Evolutionary conservation across 371 early-diverging fungal genomes (phyloP).

Genomic region (Mucor lusitanicus): DNA sequence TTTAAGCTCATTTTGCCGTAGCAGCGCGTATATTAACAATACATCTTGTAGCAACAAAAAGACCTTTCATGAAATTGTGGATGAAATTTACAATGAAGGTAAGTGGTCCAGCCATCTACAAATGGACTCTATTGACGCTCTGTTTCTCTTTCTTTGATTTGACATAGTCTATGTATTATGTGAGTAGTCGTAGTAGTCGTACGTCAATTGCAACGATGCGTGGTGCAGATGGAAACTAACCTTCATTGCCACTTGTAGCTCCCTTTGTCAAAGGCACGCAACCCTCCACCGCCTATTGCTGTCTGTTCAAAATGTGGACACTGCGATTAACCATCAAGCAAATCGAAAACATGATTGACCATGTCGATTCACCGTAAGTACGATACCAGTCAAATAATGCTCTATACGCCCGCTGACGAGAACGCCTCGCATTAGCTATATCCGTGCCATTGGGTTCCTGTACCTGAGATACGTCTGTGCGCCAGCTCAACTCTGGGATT

Average conservation of each 20-base stretch:
- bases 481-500: conserved; percentile 80
- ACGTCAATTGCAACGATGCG: background rate
- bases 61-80: conserved; percentile 82
- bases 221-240: background rate
- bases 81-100: conserved; percentile 83
- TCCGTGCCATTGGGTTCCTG: conserved; percentile 82
- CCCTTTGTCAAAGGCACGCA: conserved; percentile 84
- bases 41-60: conserved; percentile 59
- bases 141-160: conserved; percentile 7
- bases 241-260: conserved; percentile 41
- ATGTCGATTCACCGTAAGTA: conserved; percentile 78
- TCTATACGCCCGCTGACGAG: background rate
- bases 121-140: background rate
- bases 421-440: conserved; percentile 49
- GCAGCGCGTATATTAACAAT: background rate
- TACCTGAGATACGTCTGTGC: conserved; percentile 87
- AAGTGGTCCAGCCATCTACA: background rate
- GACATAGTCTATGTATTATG: conserved; percentile 31
- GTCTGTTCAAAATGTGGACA: conserved; percentile 88
- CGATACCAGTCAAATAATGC: too few species aligned
- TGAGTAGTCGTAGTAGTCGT: too few species aligned
- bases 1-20: background rate
- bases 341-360: conserved; percentile 74
- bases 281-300: conserved; percentile 84
- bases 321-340: conserved; percentile 78